Evolutionary conservation across 129 eudicot species (phyloP), one percentile per base, ranked within the genome.

Genomic region (Rutidosis leptorrhynchoides): DNA sequence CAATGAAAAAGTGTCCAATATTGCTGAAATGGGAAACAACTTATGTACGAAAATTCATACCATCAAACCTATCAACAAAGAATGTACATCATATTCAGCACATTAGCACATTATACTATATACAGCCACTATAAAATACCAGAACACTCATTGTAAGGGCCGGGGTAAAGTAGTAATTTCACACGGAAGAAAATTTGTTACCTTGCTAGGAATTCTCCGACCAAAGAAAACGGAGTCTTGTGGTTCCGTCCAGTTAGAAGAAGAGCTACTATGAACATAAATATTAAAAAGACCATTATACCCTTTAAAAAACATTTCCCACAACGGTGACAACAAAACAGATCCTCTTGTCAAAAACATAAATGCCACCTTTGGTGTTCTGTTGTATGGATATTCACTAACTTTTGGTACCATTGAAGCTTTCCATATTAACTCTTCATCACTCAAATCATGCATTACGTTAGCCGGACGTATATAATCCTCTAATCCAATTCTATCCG

Each of bases 241-340:
- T 21, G 79, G 73, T 25, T 81, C 59, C 61, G 79, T 75, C 65
- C 72, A 75, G 27, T 86, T 83, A 45, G 43, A 77, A 24, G 85
- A 77, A 11, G 96, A 79, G 72, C 42, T 58, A 59, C 42, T 58
- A 59, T 89, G 96, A 17, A 89, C 95, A 72, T 85, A 89, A 27
- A 89, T 77, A 19, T 76, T 73, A 68, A 83, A 89, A 55, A 83
- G 74, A 43, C 95, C 84, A 65, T 81, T 24, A 65, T 86, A 56
- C 30, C 95, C 96, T 60, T 85, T 83, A 43, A 89, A 89, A 71
- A 89, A 89, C 77, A 46, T 55, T 58, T 89, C 90, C 96, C 96
- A 89, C 55, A 89, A 54, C 6, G 94, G 96, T 11, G 90, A 87
- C 48, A 89, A 28, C 30, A 80, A 75, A 62, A 89, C 81, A 5